These are phyloP conservation scores for Epicoccum sorghinum DNA, from an alignment of 2,329 filamentous ascomycete species.

Conservation along the genomic window DNA sequence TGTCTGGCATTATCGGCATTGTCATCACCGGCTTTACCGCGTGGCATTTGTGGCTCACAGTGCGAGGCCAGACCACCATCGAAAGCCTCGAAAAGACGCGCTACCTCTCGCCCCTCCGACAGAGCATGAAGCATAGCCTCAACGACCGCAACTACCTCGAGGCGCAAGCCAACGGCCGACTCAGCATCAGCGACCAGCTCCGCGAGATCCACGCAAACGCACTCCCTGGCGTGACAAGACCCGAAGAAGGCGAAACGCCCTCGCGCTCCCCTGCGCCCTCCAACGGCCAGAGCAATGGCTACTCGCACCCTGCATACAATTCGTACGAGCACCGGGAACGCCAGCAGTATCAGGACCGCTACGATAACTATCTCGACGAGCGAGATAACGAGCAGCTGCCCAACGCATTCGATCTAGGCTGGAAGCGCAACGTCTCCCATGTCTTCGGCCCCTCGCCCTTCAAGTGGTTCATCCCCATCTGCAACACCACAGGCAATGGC, in stretches of 20 bases:
- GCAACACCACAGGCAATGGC: conserved; percentile 87
- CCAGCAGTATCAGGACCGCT: conserved; percentile 69
- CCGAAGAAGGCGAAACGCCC: conserved; percentile 78
- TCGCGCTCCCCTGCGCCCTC: conserved; percentile 44
- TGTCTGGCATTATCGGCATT: conserved; percentile 88
- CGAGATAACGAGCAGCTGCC: conserved; percentile 86
- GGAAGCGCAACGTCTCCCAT: conserved; percentile 77
- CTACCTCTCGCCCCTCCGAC: conserved; percentile 81
- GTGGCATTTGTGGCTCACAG: conserved; percentile 87
- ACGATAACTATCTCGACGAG: conserved; percentile 85
- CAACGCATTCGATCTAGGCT: conserved; percentile 91
- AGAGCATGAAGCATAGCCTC: conserved; percentile 70
- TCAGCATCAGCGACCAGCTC: conserved; percentile 68
- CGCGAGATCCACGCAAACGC: conserved; percentile 83
- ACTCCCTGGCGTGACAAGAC: conserved; percentile 77
- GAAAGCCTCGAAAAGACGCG: conserved; percentile 95
- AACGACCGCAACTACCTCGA: conserved; percentile 52
- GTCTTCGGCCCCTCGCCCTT: conserved; percentile 77
- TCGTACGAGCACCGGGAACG: conserved; percentile 63
- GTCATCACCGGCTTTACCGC: conserved; percentile 87
- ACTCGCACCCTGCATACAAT: conserved; percentile 52
- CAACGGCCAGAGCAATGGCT: conserved; percentile 41
- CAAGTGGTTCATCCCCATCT: conserved; percentile 81
- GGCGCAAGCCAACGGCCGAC: conserved; percentile 49
- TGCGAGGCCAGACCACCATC: conserved; percentile 86